Evolutionary conservation across 805 yeast genomes (phyloP).

Genomic region (Kregervanrija pseudodelftensis): DNA sequence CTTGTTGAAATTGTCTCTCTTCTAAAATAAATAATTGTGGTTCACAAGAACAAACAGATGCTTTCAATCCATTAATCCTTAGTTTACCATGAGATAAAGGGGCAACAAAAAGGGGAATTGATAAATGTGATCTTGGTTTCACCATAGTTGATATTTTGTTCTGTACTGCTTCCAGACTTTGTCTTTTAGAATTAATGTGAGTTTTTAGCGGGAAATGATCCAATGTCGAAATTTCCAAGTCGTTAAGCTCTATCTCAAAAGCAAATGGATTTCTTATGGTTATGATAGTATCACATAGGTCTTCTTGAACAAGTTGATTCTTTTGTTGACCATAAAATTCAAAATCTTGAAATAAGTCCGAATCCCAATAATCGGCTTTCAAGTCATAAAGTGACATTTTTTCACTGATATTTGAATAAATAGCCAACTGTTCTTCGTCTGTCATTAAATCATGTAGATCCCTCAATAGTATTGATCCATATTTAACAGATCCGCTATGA

Average conservation of each 20-base stretch:
- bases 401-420: constrained; percentile 29
- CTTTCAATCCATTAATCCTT: constrained; percentile 42
- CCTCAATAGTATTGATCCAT: constrained; percentile 49
- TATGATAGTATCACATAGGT: constrained; percentile 49
- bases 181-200: constrained; percentile 14
- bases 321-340: constrained; percentile 10
- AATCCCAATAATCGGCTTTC: constrained; percentile 62
- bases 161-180: constrained; percentile 9
- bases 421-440: constrained; percentile 47
- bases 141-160: constrained; percentile 23
- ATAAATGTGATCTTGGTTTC: constrained; percentile 30
- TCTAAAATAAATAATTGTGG: constrained; percentile 32
- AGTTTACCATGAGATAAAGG: constrained; percentile 45
- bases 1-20: background rate
- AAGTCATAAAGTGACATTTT: constrained; percentile 9
- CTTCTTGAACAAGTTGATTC: constrained; percentile 46
- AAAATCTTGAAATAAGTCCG: constrained; percentile 34
- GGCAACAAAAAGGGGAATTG: constrained; percentile 37
- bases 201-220: constrained; percentile 24
- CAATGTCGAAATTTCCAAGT: constrained; percentile 32
- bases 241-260: constrained; percentile 58
- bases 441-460: constrained; percentile 49
- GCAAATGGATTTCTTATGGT: constrained; percentile 72
- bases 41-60: constrained; percentile 45
- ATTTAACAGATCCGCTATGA: constrained; percentile 33